Conservation (phyloP, 345 rosid genomes). For the Corymbia maculata region DNA sequence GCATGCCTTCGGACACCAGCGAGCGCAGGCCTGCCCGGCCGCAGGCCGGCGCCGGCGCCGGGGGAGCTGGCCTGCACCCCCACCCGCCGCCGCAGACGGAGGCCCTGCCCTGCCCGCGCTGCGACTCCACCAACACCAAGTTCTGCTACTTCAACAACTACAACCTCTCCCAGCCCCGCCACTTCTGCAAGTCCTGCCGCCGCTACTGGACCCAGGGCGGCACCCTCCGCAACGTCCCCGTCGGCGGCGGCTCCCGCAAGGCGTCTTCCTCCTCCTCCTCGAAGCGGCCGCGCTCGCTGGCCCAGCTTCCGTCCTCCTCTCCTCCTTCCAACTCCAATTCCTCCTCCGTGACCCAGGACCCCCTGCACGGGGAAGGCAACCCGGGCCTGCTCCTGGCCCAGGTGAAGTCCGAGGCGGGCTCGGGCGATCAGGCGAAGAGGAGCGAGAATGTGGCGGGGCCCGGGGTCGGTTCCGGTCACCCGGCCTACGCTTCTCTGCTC, state of each 20-base stretch:
- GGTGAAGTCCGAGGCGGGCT: not conserved
- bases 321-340: constrained; percentile 10
- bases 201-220: constrained; percentile 78
- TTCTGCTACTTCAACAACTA: constrained; percentile 69
- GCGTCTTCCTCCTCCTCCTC: constrained; percentile 14
- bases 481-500: constrained; percentile 2
- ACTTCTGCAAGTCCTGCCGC: constrained; percentile 62
- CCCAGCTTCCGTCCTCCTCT: constrained; percentile 1
- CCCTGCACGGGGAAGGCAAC: not conserved
- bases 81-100: constrained; percentile 23
- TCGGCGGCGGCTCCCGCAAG: constrained; percentile 62
- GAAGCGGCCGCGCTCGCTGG: constrained; percentile 28
- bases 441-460: constrained; percentile 2
- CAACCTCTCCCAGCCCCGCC: constrained; percentile 59
- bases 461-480: constrained; percentile 7
- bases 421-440: not conserved
- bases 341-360: constrained; percentile 15
- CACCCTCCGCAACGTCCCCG: constrained; percentile 55
- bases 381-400: not conserved
- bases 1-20: constrained; percentile 24
- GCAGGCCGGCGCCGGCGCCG: not conserved
- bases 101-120: constrained; percentile 48
- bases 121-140: constrained; percentile 46
- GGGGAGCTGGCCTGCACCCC: not conserved
- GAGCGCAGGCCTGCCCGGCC: constrained; percentile 4